These are phyloP conservation scores for Ophiorrhiza pumila DNA, from an alignment of 257 asterid species.

Conservation along the genomic window DNA sequence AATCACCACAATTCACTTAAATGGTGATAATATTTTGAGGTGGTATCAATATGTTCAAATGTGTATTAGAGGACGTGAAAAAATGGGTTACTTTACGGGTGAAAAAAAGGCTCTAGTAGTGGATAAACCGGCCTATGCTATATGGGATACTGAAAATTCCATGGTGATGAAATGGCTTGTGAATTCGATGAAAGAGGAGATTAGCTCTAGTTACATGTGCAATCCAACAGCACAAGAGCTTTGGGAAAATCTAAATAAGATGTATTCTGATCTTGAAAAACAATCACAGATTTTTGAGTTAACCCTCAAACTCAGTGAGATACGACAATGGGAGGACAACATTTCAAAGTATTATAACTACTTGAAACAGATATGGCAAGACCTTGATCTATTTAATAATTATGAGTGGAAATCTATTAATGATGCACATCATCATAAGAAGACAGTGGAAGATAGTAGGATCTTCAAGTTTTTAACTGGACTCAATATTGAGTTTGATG, in stretches of 20 bases:
- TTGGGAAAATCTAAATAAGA: background rate
- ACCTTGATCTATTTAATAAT: background rate
- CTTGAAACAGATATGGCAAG: background rate
- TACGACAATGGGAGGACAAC: background rate
- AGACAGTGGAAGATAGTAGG: background rate
- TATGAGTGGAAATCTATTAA: background rate
- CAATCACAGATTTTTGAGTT: background rate
- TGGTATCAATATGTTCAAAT: background rate
- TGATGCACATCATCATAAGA: background rate
- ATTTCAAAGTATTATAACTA: background rate
- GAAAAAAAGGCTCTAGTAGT: background rate
- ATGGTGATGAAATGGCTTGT: slow-evolving; percentile 7
- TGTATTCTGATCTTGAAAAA: too few relatives aligned
- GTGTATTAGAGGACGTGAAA: background rate
- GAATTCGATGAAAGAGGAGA: slow-evolving; percentile 7
- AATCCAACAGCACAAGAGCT: background rate
- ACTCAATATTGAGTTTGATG: background rate
- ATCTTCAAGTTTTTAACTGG: background rate
- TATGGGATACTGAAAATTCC: slow-evolving; percentile 10
- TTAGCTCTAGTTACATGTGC: slow-evolving; percentile 5
- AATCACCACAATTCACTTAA: background rate
- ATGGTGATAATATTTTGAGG: background rate
- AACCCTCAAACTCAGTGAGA: too few relatives aligned
- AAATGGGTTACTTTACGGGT: background rate
- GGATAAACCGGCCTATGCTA: background rate